phyloP scores from a whole-genome alignment of 805 yeast species.

The Kuraishia piskuri region DNA sequence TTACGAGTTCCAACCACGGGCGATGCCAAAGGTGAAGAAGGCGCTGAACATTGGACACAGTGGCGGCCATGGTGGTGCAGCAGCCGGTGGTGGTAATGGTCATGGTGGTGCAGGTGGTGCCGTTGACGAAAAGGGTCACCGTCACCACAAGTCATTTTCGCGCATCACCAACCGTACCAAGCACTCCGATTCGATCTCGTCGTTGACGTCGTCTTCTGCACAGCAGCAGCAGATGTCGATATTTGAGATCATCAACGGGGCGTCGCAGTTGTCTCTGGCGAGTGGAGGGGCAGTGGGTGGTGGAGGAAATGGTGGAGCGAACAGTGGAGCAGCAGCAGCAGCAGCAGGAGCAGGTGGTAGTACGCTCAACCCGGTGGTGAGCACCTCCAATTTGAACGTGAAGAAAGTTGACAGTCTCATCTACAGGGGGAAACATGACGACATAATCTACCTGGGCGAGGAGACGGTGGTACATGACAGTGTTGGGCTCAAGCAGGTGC shows the following conservation, averaged over 20 bases:
- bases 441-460: background rate
- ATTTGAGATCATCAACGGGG: conserved; percentile 14
- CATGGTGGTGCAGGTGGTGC: background rate
- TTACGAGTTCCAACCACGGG: conserved; percentile 46
- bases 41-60: conserved; percentile 6
- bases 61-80: conserved; percentile 8
- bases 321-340: background rate
- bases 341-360: background rate
- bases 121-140: background rate
- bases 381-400: background rate
- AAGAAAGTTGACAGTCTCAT: background rate
- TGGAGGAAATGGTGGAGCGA: no score
- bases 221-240: conserved; percentile 15
- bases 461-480: conserved; percentile 15
- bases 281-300: background rate
- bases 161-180: conserved; percentile 6
- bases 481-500: conserved; percentile 16
- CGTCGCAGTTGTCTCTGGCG: conserved; percentile 1
- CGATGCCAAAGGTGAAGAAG: conserved; percentile 26
- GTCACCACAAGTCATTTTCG: conserved; percentile 1
- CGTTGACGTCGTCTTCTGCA: conserved; percentile 17
- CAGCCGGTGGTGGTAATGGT: conserved; percentile 3
- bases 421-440: background rate
- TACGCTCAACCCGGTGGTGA: background rate
- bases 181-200: conserved; percentile 19